Evolutionary conservation across 495 filamentous ascomycete genomes (phyloP).

Genomic region (Lentithecium fluviatile): DNA sequence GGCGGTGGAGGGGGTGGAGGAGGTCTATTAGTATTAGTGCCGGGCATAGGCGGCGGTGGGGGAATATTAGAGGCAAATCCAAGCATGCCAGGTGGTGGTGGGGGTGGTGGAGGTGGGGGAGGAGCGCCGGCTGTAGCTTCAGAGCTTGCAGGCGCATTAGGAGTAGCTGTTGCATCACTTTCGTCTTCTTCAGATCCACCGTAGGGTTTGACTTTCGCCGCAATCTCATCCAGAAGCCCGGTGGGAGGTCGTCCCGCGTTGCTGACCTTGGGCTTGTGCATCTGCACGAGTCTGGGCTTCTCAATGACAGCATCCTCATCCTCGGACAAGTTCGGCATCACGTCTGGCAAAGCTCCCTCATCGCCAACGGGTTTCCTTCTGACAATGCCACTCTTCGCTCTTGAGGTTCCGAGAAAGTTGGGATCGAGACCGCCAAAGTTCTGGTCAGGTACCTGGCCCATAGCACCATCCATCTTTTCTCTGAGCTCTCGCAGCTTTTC

Average conservation of each 20-base stretch:
- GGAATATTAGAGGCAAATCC: constrained; percentile 46
- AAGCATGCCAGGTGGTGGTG: constrained; percentile 49
- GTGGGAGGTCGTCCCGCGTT: constrained; percentile 60
- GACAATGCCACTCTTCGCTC: constrained; percentile 49
- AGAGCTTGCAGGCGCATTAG: constrained; percentile 71
- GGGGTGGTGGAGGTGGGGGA: constrained; percentile 51
- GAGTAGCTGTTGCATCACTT: constrained; percentile 71
- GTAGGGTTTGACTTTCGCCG: constrained; percentile 69
- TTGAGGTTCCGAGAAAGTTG: constrained; percentile 39
- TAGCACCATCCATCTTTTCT: constrained; percentile 83
- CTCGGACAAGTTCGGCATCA: constrained; percentile 36
- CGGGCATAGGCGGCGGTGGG: constrained; percentile 52
- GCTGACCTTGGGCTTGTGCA: constrained; percentile 70
- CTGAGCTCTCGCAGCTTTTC: constrained; percentile 88
- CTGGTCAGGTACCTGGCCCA: constrained; percentile 48
- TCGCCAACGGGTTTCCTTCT: constrained; percentile 40
- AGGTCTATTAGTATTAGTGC: constrained; percentile 46
- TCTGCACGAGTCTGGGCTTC: constrained; percentile 46
- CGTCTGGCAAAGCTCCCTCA: constrained; percentile 41
- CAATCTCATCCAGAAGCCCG: constrained; percentile 77
- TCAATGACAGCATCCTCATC: constrained; percentile 43
- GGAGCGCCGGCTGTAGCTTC: constrained; percentile 43
- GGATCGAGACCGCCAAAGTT: constrained; percentile 26
- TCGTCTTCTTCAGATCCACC: constrained; percentile 70
- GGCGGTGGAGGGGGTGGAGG: constrained; percentile 52